Evolutionary conservation across 371 early-diverging fungal species (phyloP).

Genomic region (Rhizopus delemar): DNA sequence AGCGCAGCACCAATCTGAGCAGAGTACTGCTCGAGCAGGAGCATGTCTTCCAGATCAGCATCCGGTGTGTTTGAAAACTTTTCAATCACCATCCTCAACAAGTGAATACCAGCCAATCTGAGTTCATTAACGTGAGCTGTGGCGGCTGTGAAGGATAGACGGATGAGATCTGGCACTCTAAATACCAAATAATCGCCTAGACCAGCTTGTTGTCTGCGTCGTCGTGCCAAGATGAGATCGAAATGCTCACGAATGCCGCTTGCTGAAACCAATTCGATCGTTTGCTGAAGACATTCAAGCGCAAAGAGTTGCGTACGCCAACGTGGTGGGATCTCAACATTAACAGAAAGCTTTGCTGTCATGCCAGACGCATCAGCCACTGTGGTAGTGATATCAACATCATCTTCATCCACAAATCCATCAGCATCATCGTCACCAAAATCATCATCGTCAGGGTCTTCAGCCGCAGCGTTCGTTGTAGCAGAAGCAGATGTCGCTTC

Average conservation of each 20-base stretch:
- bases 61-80: conserved; percentile 68
- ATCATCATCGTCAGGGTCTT: conserved; percentile 36
- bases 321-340: conserved; percentile 71
- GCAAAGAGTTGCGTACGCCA: conserved; percentile 91
- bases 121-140: conserved; percentile 81
- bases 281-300: conserved; percentile 70
- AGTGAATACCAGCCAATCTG: conserved; percentile 72
- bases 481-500: not conserved
- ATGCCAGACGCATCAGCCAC: conserved; percentile 51
- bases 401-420: conserved; percentile 43
- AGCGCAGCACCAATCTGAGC: conserved; percentile 89
- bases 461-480: not conserved
- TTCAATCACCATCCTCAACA: conserved; percentile 75
- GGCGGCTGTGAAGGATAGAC: conserved; percentile 84
- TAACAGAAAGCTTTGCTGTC: conserved; percentile 40
- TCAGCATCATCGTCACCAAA: conserved; percentile 49
- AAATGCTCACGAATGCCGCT: conserved; percentile 70
- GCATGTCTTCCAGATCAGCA: conserved; percentile 81
- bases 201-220: conserved; percentile 55
- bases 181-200: conserved; percentile 75
- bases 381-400: conserved; percentile 49
- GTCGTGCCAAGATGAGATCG: conserved; percentile 67
- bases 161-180: conserved; percentile 78
- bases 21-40: conserved; percentile 85
- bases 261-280: conserved; percentile 60